Conservation (phyloP, 345 rosid genomes). For the Capsella bursapastoris region DNA sequence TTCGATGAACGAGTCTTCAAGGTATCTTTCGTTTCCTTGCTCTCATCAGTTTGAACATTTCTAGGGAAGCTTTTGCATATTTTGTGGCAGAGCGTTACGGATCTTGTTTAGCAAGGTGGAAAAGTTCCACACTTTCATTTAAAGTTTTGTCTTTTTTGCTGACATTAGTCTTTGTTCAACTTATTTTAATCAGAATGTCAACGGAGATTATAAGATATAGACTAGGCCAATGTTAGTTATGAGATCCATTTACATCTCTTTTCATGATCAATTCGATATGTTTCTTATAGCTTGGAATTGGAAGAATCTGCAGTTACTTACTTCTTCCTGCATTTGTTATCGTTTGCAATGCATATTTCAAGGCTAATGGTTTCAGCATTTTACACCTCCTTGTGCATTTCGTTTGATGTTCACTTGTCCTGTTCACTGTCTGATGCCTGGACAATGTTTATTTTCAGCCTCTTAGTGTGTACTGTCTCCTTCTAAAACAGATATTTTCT, state of each 20-base stretch:
- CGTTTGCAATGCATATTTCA: not conserved
- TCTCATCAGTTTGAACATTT: not conserved
- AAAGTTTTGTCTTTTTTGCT: not conserved
- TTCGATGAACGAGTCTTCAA: slow-evolving; percentile 86
- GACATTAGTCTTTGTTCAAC: slow-evolving; percentile 9
- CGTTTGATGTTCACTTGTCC: not conserved
- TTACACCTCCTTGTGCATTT: not conserved
- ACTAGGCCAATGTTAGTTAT: slow-evolving; percentile 2
- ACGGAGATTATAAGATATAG: slow-evolving; percentile 14
- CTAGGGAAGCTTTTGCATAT: no score
- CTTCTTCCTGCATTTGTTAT: slow-evolving; percentile 4
- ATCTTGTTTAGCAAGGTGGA: not conserved
- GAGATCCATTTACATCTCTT: not conserved
- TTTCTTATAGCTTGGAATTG: not conserved
- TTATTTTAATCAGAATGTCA: slow-evolving; percentile 26
- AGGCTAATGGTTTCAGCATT: not conserved
- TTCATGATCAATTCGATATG: not conserved
- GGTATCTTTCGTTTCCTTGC: slow-evolving; percentile 49
- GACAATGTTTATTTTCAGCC: not conserved
- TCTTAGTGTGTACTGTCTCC: not conserved
- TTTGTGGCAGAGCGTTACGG: not conserved
- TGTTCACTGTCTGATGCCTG: not conserved
- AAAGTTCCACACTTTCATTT: not conserved
- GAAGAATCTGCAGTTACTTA: not conserved
- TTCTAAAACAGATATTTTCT: not conserved